Evolutionary conservation across 345 rosid species (phyloP), one percentile per base, ranked within the genome.

Genomic region (Citrus sinensis): DNA sequence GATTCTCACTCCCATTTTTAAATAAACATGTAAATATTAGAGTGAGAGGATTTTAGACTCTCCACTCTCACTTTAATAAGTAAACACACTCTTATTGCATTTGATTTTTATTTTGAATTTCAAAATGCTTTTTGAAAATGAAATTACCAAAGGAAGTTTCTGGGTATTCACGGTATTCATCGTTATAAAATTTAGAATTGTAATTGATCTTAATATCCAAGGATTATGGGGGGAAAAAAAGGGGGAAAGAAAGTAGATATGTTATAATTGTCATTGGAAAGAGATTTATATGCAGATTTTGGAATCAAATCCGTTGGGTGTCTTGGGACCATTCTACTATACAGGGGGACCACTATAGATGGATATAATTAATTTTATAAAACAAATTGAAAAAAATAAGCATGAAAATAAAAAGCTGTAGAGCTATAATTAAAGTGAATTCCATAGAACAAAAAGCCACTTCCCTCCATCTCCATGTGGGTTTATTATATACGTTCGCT

Each of bases 1-100:
- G 9, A 37, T 37, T 37, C 9, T 37, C 40, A 37, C 9, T 37
- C 9, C 0, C 0, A 37, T 7, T 37, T 6, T 37, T 7, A 7
- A 37, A 37, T 37, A 7, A 37, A 37, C 0, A 7, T 7, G 9
- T 37, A 37, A 37, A 37, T 37, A 37, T 1, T 7, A 37, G 9
- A 37, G 40, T 1, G 0, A 7, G 2, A 37, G 0, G 0, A 7
- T 1, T 1, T 1, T 9, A 37, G 0, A 37, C 0, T 7, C 9
- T 7, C 9, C 42, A 39, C 42, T 39, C 42, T 7, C 10, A 39
- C 42, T 39, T 2, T 2, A 39, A 39, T 9, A 39, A 39, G 0
- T 9, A 39, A 39, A 39, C 0, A 8, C 2, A 7, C 0, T 39
- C 0, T 8, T 39, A 8, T 42, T 42, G 16, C 16, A 10, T 42